phyloP scores from a whole-genome alignment of 2,329 filamentous ascomycete species.

The Fusarium brevicatenulatum region DNA sequence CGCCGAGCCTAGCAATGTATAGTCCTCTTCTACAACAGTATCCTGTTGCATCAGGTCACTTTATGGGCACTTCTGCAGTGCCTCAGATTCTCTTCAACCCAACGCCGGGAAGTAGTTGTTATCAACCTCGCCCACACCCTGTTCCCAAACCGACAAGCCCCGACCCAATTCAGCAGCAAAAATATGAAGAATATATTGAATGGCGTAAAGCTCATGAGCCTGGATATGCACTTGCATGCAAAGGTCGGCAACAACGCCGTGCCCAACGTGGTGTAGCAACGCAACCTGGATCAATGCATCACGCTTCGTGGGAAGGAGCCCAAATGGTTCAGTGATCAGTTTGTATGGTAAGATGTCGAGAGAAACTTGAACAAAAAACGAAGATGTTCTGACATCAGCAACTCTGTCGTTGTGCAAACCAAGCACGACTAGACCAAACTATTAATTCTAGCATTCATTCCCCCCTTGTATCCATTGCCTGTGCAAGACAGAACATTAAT shows the following conservation, averaged over 20 bases:
- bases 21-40: conserved; percentile 5
- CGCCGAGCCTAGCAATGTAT: neutral
- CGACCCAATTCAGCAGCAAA: conserved; percentile 55
- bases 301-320: neutral
- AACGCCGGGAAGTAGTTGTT: neutral
- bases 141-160: conserved; percentile 55
- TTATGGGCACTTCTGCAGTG: neutral
- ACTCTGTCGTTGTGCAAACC: neutral
- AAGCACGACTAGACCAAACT: neutral
- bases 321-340: neutral
- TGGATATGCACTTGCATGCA: conserved; percentile 59
- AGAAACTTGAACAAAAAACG: neutral
- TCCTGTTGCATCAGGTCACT: neutral
- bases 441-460: neutral
- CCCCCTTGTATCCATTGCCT: neutral
- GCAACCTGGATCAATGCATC: conserved; percentile 1
- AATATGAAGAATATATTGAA: conserved; percentile 61
- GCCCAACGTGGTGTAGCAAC: conserved; percentile 41
- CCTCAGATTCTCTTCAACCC: conserved; percentile 1
- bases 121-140: conserved; percentile 20
- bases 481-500: neutral
- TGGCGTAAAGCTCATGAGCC: conserved; percentile 60
- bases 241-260: conserved; percentile 55
- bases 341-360: neutral
- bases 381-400: neutral